Percentiles rank a stretch among this genome's conserved stretches.
Conservation (phyloP, 2,329 filamentous ascomycete genomes). For the Dactylellina cionopaga region DNA sequence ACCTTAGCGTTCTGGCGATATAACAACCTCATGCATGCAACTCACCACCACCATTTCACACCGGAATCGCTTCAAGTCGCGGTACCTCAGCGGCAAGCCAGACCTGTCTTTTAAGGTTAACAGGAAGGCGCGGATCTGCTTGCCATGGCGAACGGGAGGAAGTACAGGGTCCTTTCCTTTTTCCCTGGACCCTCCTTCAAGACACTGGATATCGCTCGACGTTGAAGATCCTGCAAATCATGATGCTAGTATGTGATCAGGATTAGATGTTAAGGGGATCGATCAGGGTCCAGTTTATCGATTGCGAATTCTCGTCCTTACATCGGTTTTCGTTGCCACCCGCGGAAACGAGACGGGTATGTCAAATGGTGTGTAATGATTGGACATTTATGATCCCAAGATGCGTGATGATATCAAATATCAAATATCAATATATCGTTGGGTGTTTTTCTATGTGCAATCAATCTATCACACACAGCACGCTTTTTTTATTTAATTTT, state of each 20-base stretch:
- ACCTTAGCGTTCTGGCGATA: conserved; percentile 13
- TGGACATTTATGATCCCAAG: conserved; percentile 15
- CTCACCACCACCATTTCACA: conserved; percentile 4
- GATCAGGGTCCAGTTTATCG: conserved; percentile 41
- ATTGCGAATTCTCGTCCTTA: conserved; percentile 8
- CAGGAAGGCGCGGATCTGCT: conserved; percentile 43
- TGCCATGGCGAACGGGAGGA: conserved; percentile 35
- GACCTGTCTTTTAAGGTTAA: conserved; percentile 33
- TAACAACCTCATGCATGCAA: conserved; percentile 37
- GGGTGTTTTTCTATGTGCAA: too few species aligned
- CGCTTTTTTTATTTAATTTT: too few species aligned
- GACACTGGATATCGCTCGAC: background rate
- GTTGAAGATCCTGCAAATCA: conserved; percentile 49
- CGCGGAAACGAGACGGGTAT: conserved; percentile 13
- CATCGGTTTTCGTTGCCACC: conserved; percentile 30
- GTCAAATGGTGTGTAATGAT: conserved; percentile 41
- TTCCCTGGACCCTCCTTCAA: conserved; percentile 5
- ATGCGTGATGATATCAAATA: conserved; percentile 41
- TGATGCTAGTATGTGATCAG: conserved; percentile 41
- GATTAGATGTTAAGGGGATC: conserved; percentile 23
- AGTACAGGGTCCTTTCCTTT: conserved; percentile 25
- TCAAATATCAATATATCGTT: background rate
- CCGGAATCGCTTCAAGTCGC: conserved; percentile 9
- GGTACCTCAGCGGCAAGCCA: conserved; percentile 26
- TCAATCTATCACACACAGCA: conserved; percentile 25